A percentile compares a stretch with the other conserved stretches of the same genome.
Conservation (phyloP, 768 basidiomycete species). For the Infundibulicybe gibba region DNA sequence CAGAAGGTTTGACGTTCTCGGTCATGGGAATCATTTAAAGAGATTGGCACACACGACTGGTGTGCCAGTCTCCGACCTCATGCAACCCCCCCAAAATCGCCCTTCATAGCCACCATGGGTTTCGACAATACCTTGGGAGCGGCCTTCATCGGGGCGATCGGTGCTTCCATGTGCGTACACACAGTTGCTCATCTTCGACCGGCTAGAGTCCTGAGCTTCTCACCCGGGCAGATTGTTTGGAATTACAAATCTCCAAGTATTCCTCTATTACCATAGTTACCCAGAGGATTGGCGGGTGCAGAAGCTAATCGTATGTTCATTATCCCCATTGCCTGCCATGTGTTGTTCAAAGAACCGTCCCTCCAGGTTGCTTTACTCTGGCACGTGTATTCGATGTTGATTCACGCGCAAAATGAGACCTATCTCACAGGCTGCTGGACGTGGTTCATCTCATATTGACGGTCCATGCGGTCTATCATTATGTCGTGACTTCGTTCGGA, state of each 20-base stretch:
- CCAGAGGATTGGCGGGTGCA: conserved; percentile 11
- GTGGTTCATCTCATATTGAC: conserved; percentile 21
- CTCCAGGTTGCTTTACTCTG: conserved; percentile 17
- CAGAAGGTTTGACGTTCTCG: no score
- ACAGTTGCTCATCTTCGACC: neutral
- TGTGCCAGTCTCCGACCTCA: no score
- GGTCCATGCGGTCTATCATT: conserved; percentile 23
- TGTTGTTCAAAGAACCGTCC: conserved; percentile 12
- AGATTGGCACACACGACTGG: no score
- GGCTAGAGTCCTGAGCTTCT: neutral
- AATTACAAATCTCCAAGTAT: conserved; percentile 16
- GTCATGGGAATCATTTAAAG: no score
- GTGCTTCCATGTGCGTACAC: conserved; percentile 21
- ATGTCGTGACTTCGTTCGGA: conserved; percentile 20
- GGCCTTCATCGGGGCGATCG: conserved; percentile 19
- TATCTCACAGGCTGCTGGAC: conserved; percentile 14
- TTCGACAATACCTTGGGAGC: conserved; percentile 25
- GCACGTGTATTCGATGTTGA: neutral
- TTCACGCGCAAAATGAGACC: neutral
- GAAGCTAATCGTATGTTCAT: conserved; percentile 7
- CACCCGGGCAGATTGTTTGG: conserved; percentile 13
- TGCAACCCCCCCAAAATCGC: no score
- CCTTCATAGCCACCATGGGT: neutral
- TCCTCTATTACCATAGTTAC: conserved; percentile 15
- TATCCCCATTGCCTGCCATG: conserved; percentile 5